Conservation (phyloP, 495 filamentous ascomycete species). For the Pyrenula aspistea region DNA sequence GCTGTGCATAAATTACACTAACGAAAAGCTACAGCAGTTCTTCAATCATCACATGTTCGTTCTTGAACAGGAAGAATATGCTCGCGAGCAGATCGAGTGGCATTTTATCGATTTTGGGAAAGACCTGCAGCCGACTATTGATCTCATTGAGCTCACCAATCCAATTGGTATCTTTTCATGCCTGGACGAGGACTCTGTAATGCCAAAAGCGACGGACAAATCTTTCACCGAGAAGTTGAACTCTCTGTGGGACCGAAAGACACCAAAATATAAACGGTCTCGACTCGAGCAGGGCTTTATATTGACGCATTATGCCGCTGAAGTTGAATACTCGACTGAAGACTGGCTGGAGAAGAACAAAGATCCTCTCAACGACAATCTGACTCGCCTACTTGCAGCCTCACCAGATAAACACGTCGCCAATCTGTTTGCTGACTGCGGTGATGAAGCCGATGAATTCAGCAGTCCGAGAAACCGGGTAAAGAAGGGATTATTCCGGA, state of each 20-base stretch:
- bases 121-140: constrained; percentile 95
- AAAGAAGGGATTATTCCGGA: constrained; percentile 95
- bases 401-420: constrained; percentile 78
- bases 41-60: constrained; percentile 99
- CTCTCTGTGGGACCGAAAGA: constrained; percentile 91
- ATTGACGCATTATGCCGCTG: constrained; percentile 96
- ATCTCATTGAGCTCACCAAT: constrained; percentile 90
- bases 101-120: constrained; percentile 99
- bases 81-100: constrained; percentile 97
- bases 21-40: constrained; percentile 98
- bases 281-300: constrained; percentile 87
- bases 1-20: constrained; percentile 99
- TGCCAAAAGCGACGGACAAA: constrained; percentile 97
- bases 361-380: constrained; percentile 93
- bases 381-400: constrained; percentile 73
- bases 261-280: constrained; percentile 80
- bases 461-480: constrained; percentile 66
- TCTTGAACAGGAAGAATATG: constrained; percentile 96
- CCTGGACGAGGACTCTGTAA: constrained; percentile 94
- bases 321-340: constrained; percentile 92
- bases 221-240: constrained; percentile 96
- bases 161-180: constrained; percentile 99
- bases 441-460: constrained; percentile 52
- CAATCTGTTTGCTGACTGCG: constrained; percentile 77
- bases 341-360: constrained; percentile 99